Conservation (phyloP, 768 basidiomycete species). For the Serendipita sp. region DNA sequence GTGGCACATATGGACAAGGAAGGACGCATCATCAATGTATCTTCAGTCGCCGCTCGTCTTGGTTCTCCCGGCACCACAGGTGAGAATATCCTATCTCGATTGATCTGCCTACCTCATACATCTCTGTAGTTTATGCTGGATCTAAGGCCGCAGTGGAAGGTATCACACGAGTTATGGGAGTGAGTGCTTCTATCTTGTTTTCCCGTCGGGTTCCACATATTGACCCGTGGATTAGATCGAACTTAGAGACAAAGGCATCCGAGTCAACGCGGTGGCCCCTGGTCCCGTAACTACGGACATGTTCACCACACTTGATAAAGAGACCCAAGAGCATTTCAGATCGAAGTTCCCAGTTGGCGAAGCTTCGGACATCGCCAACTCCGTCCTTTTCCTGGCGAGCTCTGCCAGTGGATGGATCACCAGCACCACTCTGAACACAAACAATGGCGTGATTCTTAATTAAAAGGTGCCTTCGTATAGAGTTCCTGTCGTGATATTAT, state of each 20-base stretch:
- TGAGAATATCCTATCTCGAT: slow-evolving; percentile 24
- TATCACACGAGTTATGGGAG: slow-evolving; percentile 17
- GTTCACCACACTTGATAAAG: no score
- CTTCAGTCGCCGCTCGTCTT: background rate
- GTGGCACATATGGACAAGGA: background rate
- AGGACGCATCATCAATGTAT: background rate
- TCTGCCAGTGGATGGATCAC: no score
- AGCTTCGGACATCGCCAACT: no score
- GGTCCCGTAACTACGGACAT: slow-evolving; percentile 39
- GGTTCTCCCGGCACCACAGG: slow-evolving; percentile 16
- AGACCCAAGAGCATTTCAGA: no score
- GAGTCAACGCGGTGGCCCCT: slow-evolving; percentile 42
- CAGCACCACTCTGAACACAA: no score
- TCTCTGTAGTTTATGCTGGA: slow-evolving; percentile 32
- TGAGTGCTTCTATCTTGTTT: background rate
- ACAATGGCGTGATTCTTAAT: no score
- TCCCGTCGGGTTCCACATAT: no score
- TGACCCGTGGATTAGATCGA: background rate
- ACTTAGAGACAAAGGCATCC: slow-evolving; percentile 23
- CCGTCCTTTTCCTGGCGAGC: no score
- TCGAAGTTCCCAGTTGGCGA: no score
- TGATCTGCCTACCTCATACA: slow-evolving; percentile 21
- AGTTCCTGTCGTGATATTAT: no score
- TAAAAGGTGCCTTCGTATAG: no score
- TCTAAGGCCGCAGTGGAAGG: slow-evolving; percentile 47